Base-by-base conservation (phyloP, 352 stramenopile genomes). In the Globisporangium cystogenes region DNA sequence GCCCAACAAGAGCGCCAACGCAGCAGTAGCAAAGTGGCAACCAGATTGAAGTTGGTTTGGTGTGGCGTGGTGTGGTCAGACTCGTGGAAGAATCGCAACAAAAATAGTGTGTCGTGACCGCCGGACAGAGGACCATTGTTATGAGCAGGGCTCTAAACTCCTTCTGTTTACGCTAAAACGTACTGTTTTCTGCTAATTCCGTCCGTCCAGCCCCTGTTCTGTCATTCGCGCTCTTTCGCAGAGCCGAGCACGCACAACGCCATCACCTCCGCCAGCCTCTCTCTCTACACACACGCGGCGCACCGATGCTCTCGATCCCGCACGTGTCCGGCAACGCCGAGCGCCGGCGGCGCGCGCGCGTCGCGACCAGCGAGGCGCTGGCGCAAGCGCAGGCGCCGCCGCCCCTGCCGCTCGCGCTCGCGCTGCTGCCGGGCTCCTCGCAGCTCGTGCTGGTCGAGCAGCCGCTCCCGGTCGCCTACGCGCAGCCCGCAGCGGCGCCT, bases 281-380 rank as follows among this genome's bases (percentile, higher is more conserved):
- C 46, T 14, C 55, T 26, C 2, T 45, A n/a, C n/a, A n/a, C n/a
- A n/a, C n/a, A n/a, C 27, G 0, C 45, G 48, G 41, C 20, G 24
- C 33, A 26, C n/a, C 43, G 23, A 53, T 68, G 63, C 46, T 70
- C 29, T 67, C 63, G 16, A 70, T 70, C 59, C 59, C 63, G 12
- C 59, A 70, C 51, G 18, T 70, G 18, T 67, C 59, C n/a, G 45
- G 48, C 21, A 62, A 55, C 10, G 31, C 51, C 1, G 36, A 48
- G 26, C 55, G 54, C 3, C 23, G 49, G 21, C 50, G 53, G 20
- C 62, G 58, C 14, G 23, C 20, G 4, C 16, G 24, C 35, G n/a
- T 18, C 3, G 5, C 7, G 1, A 5, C 18, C 16, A n/a, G 21
- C 29, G n/a, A 53, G n/a, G 26, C 24, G 35, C 43, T 52, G 31